These are phyloP conservation scores for Suhomyces tanzawaensis DNA, from an alignment of 805 yeast species.

Conservation along the genomic window DNA sequence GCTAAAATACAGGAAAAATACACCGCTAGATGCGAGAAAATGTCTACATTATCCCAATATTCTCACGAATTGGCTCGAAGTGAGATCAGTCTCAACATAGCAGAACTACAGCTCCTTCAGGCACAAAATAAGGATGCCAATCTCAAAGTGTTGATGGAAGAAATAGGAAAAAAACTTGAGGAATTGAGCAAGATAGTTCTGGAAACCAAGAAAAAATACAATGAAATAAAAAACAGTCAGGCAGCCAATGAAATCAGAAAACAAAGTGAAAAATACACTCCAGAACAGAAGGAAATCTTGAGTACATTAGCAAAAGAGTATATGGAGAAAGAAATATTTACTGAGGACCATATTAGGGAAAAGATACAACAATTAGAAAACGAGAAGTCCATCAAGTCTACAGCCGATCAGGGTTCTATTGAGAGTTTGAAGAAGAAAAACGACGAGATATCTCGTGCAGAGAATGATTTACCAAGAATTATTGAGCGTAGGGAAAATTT, in stretches of 20 bases:
- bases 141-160: conserved; percentile 23
- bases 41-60: conserved; percentile 21
- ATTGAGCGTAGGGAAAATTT: conserved; percentile 22
- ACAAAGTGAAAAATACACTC: conserved; percentile 36
- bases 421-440: conserved; percentile 41
- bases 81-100: conserved; percentile 13
- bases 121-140: conserved; percentile 17
- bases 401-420: conserved; percentile 37
- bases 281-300: conserved; percentile 38
- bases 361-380: conserved; percentile 47
- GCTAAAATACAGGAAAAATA: conserved; percentile 21
- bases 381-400: conserved; percentile 38
- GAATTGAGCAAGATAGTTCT: conserved; percentile 31
- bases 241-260: conserved; percentile 36
- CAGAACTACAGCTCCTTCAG: conserved; percentile 15
- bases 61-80: conserved; percentile 21
- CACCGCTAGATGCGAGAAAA: conserved; percentile 14
- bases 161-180: conserved; percentile 25
- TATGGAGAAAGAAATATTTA: conserved; percentile 36
- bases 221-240: conserved; percentile 39
- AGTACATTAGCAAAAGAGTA: conserved; percentile 37
- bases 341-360: conserved; percentile 34
- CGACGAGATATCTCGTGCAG: conserved; percentile 30
- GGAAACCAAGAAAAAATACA: conserved; percentile 31
- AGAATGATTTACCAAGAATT: conserved; percentile 38